These are phyloP conservation scores for Triticum monococcum DNA, from an alignment of 176 grass and related monocot genomes.

Conservation along the genomic window DNA sequence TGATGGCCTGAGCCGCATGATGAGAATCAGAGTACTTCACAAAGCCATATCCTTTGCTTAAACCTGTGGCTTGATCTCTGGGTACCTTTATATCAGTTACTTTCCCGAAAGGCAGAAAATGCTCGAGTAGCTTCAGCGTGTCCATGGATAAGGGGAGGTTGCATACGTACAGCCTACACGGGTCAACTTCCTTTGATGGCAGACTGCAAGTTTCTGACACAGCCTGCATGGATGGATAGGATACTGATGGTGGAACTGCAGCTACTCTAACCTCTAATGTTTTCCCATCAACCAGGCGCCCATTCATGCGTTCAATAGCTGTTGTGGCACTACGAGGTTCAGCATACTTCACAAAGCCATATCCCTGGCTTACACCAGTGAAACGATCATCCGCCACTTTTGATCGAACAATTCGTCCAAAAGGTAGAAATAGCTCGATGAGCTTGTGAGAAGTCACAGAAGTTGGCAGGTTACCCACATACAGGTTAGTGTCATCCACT, in stretches of 20 bases:
- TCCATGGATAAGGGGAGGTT: conserved; percentile 49
- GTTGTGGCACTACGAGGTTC: conserved; percentile 47
- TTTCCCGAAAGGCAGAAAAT: conserved; percentile 57
- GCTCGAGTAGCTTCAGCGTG: conserved; percentile 22
- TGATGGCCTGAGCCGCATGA: conserved; percentile 38
- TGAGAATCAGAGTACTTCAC: conserved; percentile 44
- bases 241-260: background rate
- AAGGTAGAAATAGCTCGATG: conserved; percentile 51
- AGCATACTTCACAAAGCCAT: conserved; percentile 67
- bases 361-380: conserved; percentile 56
- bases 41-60: conserved; percentile 67
- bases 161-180: conserved; percentile 25
- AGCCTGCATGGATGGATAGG: conserved; percentile 14
- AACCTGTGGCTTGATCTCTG: conserved; percentile 41
- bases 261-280: conserved; percentile 52
- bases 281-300: conserved; percentile 45
- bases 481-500: conserved; percentile 41
- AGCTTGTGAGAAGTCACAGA: conserved; percentile 45
- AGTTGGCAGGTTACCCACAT: conserved; percentile 39
- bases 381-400: conserved; percentile 49
- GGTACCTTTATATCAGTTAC: conserved; percentile 44
- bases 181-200: conserved; percentile 28
- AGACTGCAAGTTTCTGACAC: conserved; percentile 16
- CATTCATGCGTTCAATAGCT: conserved; percentile 52
- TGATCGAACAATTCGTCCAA: conserved; percentile 47